phyloP scores from a whole-genome alignment of 768 basidiomycete genomes.

The Psilocybe cyanescens region DNA sequence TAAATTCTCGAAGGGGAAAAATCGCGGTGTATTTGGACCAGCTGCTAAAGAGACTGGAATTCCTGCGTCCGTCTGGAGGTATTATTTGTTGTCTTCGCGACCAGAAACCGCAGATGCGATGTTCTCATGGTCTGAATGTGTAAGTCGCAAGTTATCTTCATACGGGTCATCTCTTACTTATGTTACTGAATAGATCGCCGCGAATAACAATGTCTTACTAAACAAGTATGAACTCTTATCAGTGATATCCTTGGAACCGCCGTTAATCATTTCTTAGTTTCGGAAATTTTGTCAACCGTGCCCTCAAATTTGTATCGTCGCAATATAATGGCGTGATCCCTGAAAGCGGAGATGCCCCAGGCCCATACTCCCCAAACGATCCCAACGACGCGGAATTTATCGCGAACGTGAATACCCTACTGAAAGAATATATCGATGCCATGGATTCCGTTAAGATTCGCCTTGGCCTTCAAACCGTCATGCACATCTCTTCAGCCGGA shows the following conservation, averaged over 20 bases:
- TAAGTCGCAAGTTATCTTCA: constrained; percentile 38
- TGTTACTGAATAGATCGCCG: constrained; percentile 62
- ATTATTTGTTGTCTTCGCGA: constrained; percentile 89
- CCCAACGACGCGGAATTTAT: constrained; percentile 76
- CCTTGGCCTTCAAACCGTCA: constrained; percentile 83
- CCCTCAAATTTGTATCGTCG: constrained; percentile 88
- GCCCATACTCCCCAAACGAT: constrained; percentile 72
- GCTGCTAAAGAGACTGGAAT: constrained; percentile 93
- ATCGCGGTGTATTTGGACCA: constrained; percentile 96
- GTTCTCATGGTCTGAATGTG: constrained; percentile 97
- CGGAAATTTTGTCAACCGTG: constrained; percentile 97
- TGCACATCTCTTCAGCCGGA: constrained; percentile 86
- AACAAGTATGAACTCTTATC: constrained; percentile 70
- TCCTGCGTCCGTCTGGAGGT: constrained; percentile 94
- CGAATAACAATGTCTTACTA: constrained; percentile 91
- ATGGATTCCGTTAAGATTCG: constrained; percentile 95
- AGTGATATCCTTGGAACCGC: neutral
- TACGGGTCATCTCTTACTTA: constrained; percentile 5
- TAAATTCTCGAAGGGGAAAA: constrained; percentile 97
- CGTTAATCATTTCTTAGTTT: constrained; percentile 53
- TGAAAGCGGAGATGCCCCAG: constrained; percentile 71
- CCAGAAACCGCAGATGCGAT: constrained; percentile 95
- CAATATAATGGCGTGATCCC: constrained; percentile 84
- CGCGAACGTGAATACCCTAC: constrained; percentile 73
- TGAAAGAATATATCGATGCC: constrained; percentile 80